These are phyloP conservation scores for Apostasia ramifera DNA, from an alignment of 106 monocot species.

Conservation along the genomic window DNA sequence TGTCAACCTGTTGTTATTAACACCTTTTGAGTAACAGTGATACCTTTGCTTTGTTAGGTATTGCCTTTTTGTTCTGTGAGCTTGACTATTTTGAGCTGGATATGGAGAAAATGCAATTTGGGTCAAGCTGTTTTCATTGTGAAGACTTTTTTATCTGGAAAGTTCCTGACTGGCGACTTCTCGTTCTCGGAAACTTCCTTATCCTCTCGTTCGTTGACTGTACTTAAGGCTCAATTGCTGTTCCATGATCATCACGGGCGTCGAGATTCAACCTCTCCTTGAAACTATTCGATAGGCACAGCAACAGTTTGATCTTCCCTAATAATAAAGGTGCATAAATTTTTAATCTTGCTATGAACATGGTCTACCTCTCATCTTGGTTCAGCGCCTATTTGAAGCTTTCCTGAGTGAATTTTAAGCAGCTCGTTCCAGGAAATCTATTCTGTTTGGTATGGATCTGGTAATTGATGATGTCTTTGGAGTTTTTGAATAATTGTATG, in stretches of 20 bases:
- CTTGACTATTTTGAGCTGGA: slow-evolving; percentile 23
- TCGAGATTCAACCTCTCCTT: slow-evolving; percentile 34
- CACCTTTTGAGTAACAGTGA: background rate
- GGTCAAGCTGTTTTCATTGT: slow-evolving; percentile 34
- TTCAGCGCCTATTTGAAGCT: background rate
- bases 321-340: too few relatives aligned
- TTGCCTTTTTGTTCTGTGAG: slow-evolving; percentile 5
- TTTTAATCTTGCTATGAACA: background rate
- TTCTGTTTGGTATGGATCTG: background rate
- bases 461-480: background rate
- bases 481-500: background rate
- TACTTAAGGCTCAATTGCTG: slow-evolving; percentile 36
- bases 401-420: background rate
- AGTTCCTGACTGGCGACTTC: slow-evolving; percentile 43
- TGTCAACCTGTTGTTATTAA: background rate
- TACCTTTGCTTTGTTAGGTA: slow-evolving; percentile 14
- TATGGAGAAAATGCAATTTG: slow-evolving; percentile 41
- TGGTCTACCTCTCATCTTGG: background rate
- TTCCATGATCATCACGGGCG: slow-evolving; percentile 32
- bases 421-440: background rate
- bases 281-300: slow-evolving; percentile 12
- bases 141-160: slow-evolving; percentile 28
- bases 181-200: slow-evolving; percentile 38
- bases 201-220: slow-evolving; percentile 50
- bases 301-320: too few relatives aligned